Conservation (phyloP, 2,329 filamentous ascomycete genomes). For the Xylaria polymorpha region DNA sequence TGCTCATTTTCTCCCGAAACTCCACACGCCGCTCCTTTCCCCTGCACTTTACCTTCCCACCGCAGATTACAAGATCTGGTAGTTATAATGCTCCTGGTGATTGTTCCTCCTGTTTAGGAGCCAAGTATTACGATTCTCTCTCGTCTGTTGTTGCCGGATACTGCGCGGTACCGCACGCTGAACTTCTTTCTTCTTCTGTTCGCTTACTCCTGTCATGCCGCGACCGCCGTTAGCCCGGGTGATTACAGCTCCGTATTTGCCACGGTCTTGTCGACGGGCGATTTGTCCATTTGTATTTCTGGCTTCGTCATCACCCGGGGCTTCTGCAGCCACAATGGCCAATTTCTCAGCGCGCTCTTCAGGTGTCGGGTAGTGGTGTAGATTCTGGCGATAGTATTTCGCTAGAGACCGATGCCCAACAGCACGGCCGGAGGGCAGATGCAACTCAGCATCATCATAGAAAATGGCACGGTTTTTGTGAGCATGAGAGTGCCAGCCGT, state of each 20-base stretch:
- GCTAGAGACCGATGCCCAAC: slow-evolving; percentile 90
- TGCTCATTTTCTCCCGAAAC: background rate
- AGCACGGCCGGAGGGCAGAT: slow-evolving; percentile 88
- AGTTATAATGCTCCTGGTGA: slow-evolving; percentile 73
- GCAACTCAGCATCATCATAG: slow-evolving; percentile 92
- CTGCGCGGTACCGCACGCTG: slow-evolving; percentile 75
- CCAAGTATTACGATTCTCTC: slow-evolving; percentile 73
- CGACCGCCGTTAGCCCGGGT: slow-evolving; percentile 77
- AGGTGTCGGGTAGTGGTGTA: slow-evolving; percentile 82
- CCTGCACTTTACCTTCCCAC: background rate
- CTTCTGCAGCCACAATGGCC: slow-evolving; percentile 63
- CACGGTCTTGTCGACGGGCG: slow-evolving; percentile 52
- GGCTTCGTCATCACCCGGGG: slow-evolving; percentile 48
- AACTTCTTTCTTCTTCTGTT: slow-evolving; percentile 78
- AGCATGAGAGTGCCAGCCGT: slow-evolving; percentile 85
- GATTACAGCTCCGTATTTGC: slow-evolving; percentile 66
- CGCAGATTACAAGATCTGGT: slow-evolving; percentile 53
- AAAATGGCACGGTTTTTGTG: slow-evolving; percentile 85
- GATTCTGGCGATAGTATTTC: slow-evolving; percentile 92
- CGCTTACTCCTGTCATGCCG: slow-evolving; percentile 81
- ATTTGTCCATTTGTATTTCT: slow-evolving; percentile 49
- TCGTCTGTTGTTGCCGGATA: slow-evolving; percentile 71
- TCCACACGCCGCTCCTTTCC: background rate
- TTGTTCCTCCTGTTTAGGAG: slow-evolving; percentile 79
- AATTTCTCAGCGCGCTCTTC: slow-evolving; percentile 79